Evolutionary conservation across 768 basidiomycete genomes (phyloP), one percentile per base, ranked within the genome.

Genomic region (Rhodotorula kratochvilovae): DNA sequence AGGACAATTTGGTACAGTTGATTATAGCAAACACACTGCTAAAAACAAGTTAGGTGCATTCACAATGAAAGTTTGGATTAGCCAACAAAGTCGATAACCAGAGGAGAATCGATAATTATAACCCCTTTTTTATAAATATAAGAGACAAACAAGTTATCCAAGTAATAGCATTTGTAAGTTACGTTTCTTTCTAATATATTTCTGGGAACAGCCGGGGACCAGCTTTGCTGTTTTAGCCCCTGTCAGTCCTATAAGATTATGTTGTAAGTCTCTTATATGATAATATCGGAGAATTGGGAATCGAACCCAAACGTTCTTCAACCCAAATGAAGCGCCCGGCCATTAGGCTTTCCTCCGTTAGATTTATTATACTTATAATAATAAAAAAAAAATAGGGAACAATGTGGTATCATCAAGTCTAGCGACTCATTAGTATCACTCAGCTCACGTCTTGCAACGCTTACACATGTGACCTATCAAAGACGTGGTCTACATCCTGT

Each of bases 401-500:
- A 45, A 70, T 58, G 55, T 58, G 63, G 39, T 70, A 65, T 63
- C 58, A 69, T 63, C 61, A 48, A 60, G 54, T 62, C 61, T 70
- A 70, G 63, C 54, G 50, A 70, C 57, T 58, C 53, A 56, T 70
- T 65, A 70, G 68, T 65, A 70, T 58, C 61, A 63, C 63, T 70
- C 55, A 51, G 63, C 63, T 65, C n/a, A 64, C 51, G 63, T 51
- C 63, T 64, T 64, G 63, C 63, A 55, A 51, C 63, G 53, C 61
- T 69, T 62, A 66, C 57, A 75, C 74, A 65, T 64, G 62, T 73
- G 74, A 71, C 72, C 72, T 73, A 76, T 67, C 61, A 67, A 76
- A 65, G 74, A 73, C 63, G 69, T 73, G 72, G 66, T 76, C 74
- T 75, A 72, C 74, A 74, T 74, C 75, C 74, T 60, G 56, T 71